These are phyloP conservation scores for Penicillium sp. DNA, from an alignment of 2,329 filamentous ascomycete genomes.

Conservation along the genomic window DNA sequence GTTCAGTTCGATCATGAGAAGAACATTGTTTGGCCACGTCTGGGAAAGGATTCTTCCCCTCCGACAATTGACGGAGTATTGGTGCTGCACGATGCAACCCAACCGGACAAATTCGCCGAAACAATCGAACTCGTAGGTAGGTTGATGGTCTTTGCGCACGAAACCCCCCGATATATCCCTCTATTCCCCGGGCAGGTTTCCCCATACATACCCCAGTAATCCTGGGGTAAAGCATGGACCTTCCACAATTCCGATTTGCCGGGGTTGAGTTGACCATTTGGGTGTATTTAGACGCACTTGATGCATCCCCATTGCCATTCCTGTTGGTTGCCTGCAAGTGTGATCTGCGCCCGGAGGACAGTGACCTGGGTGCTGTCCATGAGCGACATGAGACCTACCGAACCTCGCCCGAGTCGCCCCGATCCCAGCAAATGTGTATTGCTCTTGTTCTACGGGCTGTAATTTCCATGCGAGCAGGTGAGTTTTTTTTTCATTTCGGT, in stretches of 20 bases:
- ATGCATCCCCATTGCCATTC: conserved; percentile 70
- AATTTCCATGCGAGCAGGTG: conserved; percentile 67
- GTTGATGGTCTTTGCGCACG: conserved; percentile 35
- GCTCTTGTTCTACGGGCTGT: conserved; percentile 72
- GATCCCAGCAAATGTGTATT: conserved; percentile 73
- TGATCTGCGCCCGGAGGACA: conserved; percentile 69
- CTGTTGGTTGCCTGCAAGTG: conserved; percentile 88
- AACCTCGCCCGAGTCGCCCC: conserved; percentile 67
- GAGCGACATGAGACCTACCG: conserved; percentile 71
- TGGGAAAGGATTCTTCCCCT: conserved; percentile 63
- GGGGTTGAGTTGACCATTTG: conserved; percentile 8
- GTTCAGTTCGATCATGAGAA: conserved; percentile 51
- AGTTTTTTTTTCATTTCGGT: conserved; percentile 31
- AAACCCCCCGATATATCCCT: conserved; percentile 7
- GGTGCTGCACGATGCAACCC: conserved; percentile 83
- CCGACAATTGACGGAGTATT: conserved; percentile 80
- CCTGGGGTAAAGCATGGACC: neutral
- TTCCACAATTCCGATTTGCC: neutral
- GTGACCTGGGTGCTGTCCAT: conserved; percentile 70
- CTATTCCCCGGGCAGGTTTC: neutral
- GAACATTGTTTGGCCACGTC: conserved; percentile 52
- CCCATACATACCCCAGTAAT: neutral
- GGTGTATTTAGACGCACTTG: conserved; percentile 63
- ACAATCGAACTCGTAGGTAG: conserved; percentile 77
- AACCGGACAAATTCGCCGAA: conserved; percentile 70